Evolutionary conservation across 495 filamentous ascomycete species (phyloP).

Genomic region (Penicillium mononematosum): DNA sequence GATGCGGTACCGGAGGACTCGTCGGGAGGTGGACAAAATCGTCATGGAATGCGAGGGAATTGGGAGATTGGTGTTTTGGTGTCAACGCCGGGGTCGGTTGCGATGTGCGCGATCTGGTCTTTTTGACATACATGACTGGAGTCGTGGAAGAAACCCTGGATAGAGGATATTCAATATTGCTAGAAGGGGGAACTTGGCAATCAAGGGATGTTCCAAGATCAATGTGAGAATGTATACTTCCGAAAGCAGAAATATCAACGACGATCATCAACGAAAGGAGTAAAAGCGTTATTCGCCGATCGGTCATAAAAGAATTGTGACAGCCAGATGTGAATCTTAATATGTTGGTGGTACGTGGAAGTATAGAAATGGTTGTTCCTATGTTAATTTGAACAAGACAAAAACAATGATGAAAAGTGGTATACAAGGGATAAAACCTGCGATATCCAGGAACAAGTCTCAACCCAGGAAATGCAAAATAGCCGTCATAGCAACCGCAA

Average conservation of each 20-base stretch:
- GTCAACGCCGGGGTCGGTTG: background rate
- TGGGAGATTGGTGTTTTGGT: background rate
- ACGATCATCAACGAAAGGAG: background rate
- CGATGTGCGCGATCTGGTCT: slow-evolving; percentile 1
- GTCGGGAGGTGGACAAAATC: slow-evolving; percentile 13
- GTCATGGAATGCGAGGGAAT: slow-evolving; percentile 15
- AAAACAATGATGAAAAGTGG: background rate
- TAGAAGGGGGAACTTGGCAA: background rate
- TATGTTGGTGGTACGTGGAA: background rate
- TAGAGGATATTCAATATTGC: background rate
- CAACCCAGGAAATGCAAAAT: slow-evolving; percentile 7
- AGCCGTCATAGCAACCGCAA: slow-evolving; percentile 12
- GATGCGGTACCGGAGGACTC: slow-evolving; percentile 20
- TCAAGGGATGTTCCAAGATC: slow-evolving; percentile 1
- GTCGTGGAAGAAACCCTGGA: background rate
- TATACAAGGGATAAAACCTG: slow-evolving; percentile 6
- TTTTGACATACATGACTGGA: background rate
- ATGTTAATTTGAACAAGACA: background rate
- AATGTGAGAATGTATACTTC: slow-evolving; percentile 1
- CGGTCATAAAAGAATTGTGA: background rate
- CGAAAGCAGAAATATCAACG: background rate
- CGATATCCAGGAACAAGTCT: background rate
- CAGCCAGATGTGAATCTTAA: background rate
- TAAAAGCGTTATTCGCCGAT: background rate
- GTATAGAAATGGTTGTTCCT: background rate